phyloP scores from a whole-genome alignment of 2,329 filamentous ascomycete genomes.

The Phaeophleospora eucalypticola region DNA sequence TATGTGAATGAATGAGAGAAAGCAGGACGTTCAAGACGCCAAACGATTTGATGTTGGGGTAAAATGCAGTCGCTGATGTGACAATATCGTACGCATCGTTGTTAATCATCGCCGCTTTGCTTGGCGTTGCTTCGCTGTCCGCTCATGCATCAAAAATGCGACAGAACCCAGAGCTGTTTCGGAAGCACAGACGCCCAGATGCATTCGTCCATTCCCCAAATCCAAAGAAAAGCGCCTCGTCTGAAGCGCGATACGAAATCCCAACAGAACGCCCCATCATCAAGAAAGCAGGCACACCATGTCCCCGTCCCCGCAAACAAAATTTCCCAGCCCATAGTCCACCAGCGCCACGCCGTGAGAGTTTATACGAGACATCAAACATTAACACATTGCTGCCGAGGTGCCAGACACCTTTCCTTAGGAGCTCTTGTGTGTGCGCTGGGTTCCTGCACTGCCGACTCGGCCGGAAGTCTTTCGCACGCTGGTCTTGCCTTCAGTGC shows the following conservation, averaged over 20 bases:
- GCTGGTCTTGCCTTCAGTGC: constrained; percentile 46
- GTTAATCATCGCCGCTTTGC: neutral
- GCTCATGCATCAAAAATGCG: neutral
- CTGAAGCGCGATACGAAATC: constrained; percentile 1
- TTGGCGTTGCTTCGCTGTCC: neutral
- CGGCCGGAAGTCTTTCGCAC: constrained; percentile 51
- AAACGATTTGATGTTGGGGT: too few species aligned
- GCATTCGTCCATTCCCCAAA: neutral
- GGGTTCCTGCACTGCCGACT: constrained; percentile 41
- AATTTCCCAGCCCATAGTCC: constrained; percentile 3
- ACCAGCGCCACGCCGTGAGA: constrained; percentile 15
- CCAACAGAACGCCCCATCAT: neutral
- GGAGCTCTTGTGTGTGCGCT: constrained; percentile 22
- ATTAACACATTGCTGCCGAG: constrained; percentile 5
- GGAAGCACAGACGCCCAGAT: neutral
- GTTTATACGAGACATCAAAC: constrained; percentile 11
- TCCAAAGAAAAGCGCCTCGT: constrained; percentile 1
- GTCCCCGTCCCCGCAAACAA: neutral
- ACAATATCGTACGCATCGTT: too few species aligned
- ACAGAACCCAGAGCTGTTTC: neutral
- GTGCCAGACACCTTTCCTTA: constrained; percentile 3
- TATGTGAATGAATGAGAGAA: too few species aligned
- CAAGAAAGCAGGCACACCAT: neutral
- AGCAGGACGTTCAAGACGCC: too few species aligned
- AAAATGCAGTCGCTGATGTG: neutral